Base-by-base conservation (phyloP, 2,329 filamentous ascomycete species). In the Talaromyces amestolkiae region DNA sequence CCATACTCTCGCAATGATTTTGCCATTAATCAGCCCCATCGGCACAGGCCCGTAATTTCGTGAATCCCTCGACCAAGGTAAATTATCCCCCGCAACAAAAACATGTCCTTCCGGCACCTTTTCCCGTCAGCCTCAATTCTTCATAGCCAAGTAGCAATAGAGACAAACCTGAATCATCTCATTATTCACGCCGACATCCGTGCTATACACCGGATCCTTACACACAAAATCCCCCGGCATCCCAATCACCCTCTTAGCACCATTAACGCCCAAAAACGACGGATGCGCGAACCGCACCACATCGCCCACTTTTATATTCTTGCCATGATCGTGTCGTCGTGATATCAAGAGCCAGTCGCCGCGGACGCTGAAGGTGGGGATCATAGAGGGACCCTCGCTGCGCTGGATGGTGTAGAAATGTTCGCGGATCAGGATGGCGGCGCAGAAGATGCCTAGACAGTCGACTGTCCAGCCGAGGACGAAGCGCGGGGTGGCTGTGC, bases 51-150 rank as follows among this genome's bases (percentile, higher is more conserved):
- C 95, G 79, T 90, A 97, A 47, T 88, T 83, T 68, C 95, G 87
- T 51, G 93, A 97, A 80, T 99, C 95, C 69, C 92, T 83, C 27
- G 93, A 97, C 72, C 86, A 90, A 3, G 87, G 84, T 67, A 97
- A 74, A 77, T 98, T 98, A 77, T 99, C 95, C 2, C 95, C 95
- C 2, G 88, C 86, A 7, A 97, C 82, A 87, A 92, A 98, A 72
- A 93, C 96, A 81, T 99, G 95, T 1, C 95, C 95, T 73, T 91
- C 83, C 0, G 95, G 95, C 17, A 99, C 87, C 91, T 96, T 72
- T 31, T 19, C 19, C 51, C 24, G 41, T 53, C 33, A 62, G 39
- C n/a, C 24, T 35, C 33, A 24, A 54, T 17, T 49, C 1, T 15
- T 17, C 8, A 17, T 1, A 27, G 11, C 11, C 43, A 47, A 31